These are phyloP conservation scores for Cordyceps cicadae DNA, from an alignment of 2,329 filamentous ascomycete species.

Conservation along the genomic window DNA sequence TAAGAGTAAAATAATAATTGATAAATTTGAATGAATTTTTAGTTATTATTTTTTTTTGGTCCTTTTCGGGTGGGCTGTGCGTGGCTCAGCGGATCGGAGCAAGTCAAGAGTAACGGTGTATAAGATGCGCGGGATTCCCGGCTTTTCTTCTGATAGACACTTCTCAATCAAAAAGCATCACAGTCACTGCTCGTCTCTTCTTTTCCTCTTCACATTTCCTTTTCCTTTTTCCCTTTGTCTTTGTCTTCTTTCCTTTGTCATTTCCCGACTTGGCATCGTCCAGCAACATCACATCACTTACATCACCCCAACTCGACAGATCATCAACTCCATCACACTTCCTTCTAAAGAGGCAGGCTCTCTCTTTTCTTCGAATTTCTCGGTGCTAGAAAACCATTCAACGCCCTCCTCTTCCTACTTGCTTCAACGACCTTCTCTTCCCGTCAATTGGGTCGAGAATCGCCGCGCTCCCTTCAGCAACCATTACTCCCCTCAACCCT, in stretches of 20 bases:
- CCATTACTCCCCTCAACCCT: conserved; percentile 26
- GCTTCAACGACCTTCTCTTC: neutral
- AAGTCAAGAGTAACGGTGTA: neutral
- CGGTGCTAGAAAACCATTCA: neutral
- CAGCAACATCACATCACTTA: neutral
- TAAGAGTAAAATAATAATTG: conserved; percentile 2
- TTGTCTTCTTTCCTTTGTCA: neutral
- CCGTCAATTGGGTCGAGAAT: neutral
- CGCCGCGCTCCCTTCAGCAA: conserved; percentile 16
- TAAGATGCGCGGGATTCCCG: conserved; percentile 1
- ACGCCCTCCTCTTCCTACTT: neutral
- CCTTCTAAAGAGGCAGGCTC: neutral
- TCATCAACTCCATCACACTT: neutral
- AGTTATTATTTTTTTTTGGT: no score
- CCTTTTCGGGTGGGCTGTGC: neutral
- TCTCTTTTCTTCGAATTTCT: neutral
- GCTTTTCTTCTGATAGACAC: neutral
- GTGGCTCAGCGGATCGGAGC: neutral
- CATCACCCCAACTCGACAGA: neutral
- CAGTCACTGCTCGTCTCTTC: conserved; percentile 18
- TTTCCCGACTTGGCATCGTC: neutral
- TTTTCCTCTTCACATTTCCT: conserved; percentile 18
- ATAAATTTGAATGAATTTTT: no score
- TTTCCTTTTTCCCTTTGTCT: conserved; percentile 16
- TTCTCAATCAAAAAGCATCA: conserved; percentile 10